Base-by-base conservation (phyloP, 2,329 filamentous ascomycete genomes). In the Pseudohalonectria lignicola region DNA sequence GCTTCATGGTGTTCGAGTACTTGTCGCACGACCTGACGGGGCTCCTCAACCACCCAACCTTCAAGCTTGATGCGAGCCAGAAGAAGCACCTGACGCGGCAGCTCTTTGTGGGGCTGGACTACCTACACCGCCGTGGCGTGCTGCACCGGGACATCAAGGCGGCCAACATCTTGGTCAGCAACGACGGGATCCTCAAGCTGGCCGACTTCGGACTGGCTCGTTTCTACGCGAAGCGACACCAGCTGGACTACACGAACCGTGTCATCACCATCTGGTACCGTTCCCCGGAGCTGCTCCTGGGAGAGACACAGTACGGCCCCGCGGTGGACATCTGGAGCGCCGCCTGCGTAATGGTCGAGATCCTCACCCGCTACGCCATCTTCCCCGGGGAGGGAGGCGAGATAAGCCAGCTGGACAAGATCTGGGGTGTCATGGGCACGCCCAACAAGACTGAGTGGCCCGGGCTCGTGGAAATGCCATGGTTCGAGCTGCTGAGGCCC, bases 1-100 rank as follows among this genome's bases (percentile, higher is more conserved):
- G 92, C 58, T 98, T 94, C 61, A 98, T 98, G 92, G 92, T 98
- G 3, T 98, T 98, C 47, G 92, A 98, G 57, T 98, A 98, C 54
- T 71, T 96, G 23, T 90, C 92, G 2, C 92, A 98, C 56, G 92
- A 98, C 57, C 67, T 98, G 43, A 98, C 92, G 3, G 92, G 92
- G 12, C 68, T 98, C 23, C 75, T 98, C 43, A 96, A 96, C 51
- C 92, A 98, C 53, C 92, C 92, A 0, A 82, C 82, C 0, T 98
- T 94, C 61, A 81, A 80, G 42, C 74, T 98, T 12, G 83, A 92
- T 28, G 65, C 78, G 4, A 77, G 82, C 0, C 88, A 96, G 57
- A 93, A 87, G 61, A 98, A 98, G 60, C 79, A 98, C 54, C 71
- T 98, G 25, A 86, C 87, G 1, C 84, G 80, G 54, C 92, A 98